Percentiles rank a stretch among this genome's conserved stretches.
Conservation (phyloP, 2,329 filamentous ascomycete genomes). For the Reticulascus tulasneorum region DNA sequence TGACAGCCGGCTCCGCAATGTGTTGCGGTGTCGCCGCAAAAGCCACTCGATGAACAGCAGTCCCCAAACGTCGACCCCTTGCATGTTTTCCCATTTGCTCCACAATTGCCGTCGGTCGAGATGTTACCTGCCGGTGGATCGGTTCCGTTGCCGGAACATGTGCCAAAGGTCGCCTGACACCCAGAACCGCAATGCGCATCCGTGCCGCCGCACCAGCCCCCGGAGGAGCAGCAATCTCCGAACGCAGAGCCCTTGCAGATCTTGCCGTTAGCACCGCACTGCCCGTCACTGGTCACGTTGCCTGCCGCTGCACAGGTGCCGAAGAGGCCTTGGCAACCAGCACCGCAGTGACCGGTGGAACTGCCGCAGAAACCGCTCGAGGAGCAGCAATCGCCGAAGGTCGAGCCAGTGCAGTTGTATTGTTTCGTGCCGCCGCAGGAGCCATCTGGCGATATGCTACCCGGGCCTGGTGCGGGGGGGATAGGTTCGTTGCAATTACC, state of each 20-base stretch:
- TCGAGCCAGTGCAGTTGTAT: no score
- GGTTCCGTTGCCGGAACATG: no score
- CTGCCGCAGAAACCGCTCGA: constrained; percentile 17
- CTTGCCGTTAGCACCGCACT: constrained; percentile 29
- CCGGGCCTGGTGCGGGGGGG: no score
- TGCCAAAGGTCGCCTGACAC: constrained; percentile 29
- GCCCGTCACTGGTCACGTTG: constrained; percentile 29
- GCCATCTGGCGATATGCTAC: no score
- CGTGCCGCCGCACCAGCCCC: constrained; percentile 19
- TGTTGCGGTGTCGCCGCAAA: not conserved
- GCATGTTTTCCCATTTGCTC: constrained; percentile 4
- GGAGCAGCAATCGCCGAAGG: constrained; percentile 27
- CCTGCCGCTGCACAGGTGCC: constrained; percentile 3
- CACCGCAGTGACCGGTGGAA: constrained; percentile 15
- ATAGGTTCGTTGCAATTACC: no score
- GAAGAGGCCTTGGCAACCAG: constrained; percentile 11
- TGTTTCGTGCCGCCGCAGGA: constrained; percentile 12
- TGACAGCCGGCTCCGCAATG: constrained; percentile 1
- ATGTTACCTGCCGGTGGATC: not conserved
- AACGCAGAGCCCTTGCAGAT: constrained; percentile 30
- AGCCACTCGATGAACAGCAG: not conserved
- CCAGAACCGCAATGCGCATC: constrained; percentile 31
- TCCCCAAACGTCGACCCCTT: not conserved
- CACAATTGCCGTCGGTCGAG: constrained; percentile 1
- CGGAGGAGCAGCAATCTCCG: constrained; percentile 36